A percentile compares a stretch with the other conserved stretches of the same genome.
Conservation (phyloP, 257 asterid species). For the Vinca minor region DNA sequence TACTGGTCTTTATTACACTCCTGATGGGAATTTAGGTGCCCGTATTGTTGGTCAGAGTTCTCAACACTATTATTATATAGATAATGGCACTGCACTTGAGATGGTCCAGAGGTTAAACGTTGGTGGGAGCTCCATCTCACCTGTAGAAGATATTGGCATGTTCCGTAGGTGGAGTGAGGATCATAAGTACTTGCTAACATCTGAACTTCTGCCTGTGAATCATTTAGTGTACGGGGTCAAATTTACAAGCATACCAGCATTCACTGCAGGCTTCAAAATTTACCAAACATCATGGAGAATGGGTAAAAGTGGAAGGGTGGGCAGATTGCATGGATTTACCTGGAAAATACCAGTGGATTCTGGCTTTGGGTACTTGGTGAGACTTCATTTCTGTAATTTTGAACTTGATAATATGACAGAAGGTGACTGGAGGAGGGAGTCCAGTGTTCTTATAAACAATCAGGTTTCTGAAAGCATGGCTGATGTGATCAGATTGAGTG, state of each 20-base stretch:
- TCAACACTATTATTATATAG: conserved; percentile 31
- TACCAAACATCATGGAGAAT: background rate
- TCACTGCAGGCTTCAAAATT: background rate
- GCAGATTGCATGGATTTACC: background rate
- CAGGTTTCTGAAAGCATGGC: conserved; percentile 8
- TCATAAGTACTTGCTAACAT: conserved; percentile 27
- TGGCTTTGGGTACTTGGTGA: conserved; percentile 12
- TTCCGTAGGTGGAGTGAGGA: conserved; percentile 24
- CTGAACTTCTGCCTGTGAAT: conserved; percentile 21
- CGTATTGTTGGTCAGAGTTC: conserved; percentile 38
- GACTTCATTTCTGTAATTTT: conserved; percentile 11
- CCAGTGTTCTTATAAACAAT: conserved; percentile 13
- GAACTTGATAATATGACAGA: background rate
- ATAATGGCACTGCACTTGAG: conserved; percentile 21
- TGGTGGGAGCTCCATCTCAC: conserved; percentile 11
- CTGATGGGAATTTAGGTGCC: conserved; percentile 29
- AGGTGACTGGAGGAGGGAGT: background rate
- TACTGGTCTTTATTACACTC: conserved; percentile 34
- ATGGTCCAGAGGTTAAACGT: conserved; percentile 11
- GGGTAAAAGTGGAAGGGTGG: background rate
- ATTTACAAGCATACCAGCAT: background rate
- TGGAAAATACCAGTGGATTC: conserved; percentile 12
- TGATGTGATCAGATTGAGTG: conserved; percentile 6
- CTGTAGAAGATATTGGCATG: conserved; percentile 18
- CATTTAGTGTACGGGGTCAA: background rate